Evolutionary conservation across 495 filamentous ascomycete species (phyloP).

Genomic region (Podospora bellae-mahoneyi): DNA sequence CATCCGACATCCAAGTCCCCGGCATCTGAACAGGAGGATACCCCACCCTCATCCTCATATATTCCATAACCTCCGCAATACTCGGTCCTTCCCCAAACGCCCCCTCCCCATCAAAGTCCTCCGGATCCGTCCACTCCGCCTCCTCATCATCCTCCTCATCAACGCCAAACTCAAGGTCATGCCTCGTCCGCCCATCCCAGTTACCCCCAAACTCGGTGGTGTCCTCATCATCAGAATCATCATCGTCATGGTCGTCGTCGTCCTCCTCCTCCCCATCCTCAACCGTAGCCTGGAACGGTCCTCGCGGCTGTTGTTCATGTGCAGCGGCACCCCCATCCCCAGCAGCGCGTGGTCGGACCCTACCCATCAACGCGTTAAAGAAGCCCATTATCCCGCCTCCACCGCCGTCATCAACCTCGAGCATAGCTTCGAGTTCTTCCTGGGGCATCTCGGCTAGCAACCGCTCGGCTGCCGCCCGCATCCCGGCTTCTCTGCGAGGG

Average conservation of each 20-base stretch:
- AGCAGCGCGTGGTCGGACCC: background rate
- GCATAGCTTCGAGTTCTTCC: slow-evolving; percentile 10
- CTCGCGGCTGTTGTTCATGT: background rate
- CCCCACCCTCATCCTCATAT: background rate
- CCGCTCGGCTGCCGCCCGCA: slow-evolving; percentile 6
- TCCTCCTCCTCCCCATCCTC: slow-evolving; percentile 8
- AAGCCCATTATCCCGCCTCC: slow-evolving; percentile 8
- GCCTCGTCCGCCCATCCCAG: background rate
- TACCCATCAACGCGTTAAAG: background rate
- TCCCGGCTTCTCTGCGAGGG: background rate
- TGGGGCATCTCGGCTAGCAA: background rate
- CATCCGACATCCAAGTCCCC: slow-evolving; percentile 7
- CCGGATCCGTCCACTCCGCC: slow-evolving; percentile 1
- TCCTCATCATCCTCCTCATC: slow-evolving; percentile 30
- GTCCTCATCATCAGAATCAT: slow-evolving; percentile 4
- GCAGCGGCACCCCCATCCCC: slow-evolving; percentile 3
- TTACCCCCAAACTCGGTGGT: background rate
- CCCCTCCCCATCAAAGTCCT: background rate
- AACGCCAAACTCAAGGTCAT: slow-evolving; percentile 2
- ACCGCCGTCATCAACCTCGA: slow-evolving; percentile 9
- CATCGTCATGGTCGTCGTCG: slow-evolving; percentile 16
- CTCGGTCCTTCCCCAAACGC: background rate
- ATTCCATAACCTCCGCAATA: background rate
- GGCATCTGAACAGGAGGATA: slow-evolving; percentile 1
- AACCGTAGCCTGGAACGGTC: slow-evolving; percentile 1